Percentiles rank a stretch among this genome's conserved stretches.
phyloP scores from a whole-genome alignment of 108 stramenopile genomes.

The Skeletonema costatum region DNA sequence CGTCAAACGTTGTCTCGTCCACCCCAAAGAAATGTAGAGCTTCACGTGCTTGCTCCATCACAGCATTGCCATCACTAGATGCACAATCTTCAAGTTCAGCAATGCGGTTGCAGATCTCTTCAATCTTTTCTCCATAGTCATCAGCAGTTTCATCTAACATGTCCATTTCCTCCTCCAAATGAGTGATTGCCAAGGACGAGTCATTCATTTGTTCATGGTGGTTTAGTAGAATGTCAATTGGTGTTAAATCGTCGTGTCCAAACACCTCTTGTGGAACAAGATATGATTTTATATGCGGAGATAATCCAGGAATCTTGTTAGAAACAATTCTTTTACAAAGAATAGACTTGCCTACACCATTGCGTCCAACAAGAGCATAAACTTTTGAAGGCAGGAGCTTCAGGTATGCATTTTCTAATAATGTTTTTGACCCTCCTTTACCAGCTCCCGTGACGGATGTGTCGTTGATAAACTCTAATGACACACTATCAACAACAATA shows the following conservation, averaged over 20 bases:
- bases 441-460: constrained; percentile 34
- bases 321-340: constrained; percentile 67
- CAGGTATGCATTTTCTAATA: constrained; percentile 68
- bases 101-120: constrained; percentile 71
- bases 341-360: constrained; percentile 73
- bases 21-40: constrained; percentile 64
- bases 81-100: constrained; percentile 60
- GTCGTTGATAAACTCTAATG: constrained; percentile 66
- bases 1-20: constrained; percentile 18
- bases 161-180: constrained; percentile 55
- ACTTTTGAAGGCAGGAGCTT: constrained; percentile 65
- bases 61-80: constrained; percentile 8
- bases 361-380: constrained; percentile 73
- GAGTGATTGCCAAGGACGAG: constrained; percentile 30
- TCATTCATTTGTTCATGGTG: constrained; percentile 32
- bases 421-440: constrained; percentile 33
- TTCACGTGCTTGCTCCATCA: constrained; percentile 21
- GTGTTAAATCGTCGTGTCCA: constrained; percentile 26
- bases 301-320: constrained; percentile 80
- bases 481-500: constrained; percentile 69
- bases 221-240: constrained; percentile 46
- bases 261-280: constrained; percentile 74
- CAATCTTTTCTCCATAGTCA: constrained; percentile 57
- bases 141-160: constrained; percentile 24
- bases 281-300: constrained; percentile 59